Evolutionary conservation across 2,329 filamentous ascomycete genomes (phyloP).

Genomic region (Pseudogymnoascus destructans): DNA sequence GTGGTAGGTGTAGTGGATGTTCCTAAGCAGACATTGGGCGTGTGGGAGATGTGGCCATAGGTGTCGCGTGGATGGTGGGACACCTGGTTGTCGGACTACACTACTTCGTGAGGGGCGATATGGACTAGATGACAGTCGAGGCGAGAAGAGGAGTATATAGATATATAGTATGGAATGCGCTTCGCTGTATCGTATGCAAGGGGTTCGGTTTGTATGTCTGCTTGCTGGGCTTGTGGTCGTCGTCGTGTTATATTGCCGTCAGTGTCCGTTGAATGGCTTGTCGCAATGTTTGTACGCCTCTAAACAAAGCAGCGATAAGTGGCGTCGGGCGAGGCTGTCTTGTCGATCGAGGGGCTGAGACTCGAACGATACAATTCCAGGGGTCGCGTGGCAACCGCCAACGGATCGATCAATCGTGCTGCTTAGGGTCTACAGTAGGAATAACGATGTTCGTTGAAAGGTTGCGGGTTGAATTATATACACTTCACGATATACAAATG

Average conservation of each 20-base stretch:
- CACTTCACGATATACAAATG: neutral
- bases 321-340: neutral
- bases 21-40: neutral
- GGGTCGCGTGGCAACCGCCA: constrained; percentile 2
- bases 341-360: constrained; percentile 5
- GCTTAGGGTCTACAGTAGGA: neutral
- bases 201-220: neutral
- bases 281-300: neutral
- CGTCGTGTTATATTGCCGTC: neutral
- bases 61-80: neutral
- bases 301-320: constrained; percentile 1
- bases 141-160: neutral
- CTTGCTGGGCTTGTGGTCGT: neutral
- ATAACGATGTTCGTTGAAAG: neutral
- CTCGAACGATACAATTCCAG: neutral
- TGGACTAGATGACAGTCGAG: neutral
- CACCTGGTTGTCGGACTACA: neutral
- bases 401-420: neutral
- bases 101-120: neutral
- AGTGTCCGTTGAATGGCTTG: neutral
- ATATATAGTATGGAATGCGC: neutral
- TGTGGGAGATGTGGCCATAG: neutral
- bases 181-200: neutral
- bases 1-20: neutral
- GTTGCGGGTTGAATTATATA: neutral